Evolutionary conservation across 345 rosid species (phyloP).

Genomic region (Camelina neglecta): DNA sequence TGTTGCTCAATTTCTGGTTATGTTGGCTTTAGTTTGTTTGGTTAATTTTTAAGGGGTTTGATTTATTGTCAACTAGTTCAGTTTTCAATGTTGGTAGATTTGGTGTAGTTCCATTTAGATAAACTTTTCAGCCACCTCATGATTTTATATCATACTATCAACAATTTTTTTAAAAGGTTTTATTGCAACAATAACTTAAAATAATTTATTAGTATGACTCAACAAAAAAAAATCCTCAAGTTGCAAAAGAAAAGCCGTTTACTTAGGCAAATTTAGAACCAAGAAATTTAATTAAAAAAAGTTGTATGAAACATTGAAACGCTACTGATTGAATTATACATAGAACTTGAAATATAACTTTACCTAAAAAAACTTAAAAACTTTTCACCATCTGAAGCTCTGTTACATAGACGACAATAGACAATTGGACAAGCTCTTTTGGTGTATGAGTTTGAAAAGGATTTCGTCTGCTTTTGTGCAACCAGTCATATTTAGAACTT

Average conservation of each 20-base stretch:
- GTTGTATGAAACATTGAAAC: too few relatives aligned
- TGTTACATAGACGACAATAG: constrained; percentile 4
- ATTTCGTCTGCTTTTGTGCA: constrained; percentile 7
- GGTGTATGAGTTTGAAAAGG: background rate
- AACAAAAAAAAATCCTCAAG: background rate
- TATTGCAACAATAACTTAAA: background rate
- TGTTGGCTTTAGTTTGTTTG: background rate
- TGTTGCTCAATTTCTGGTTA: background rate
- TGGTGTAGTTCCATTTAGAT: constrained; percentile 3
- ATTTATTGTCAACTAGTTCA: background rate
- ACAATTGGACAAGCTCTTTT: background rate
- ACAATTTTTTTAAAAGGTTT: background rate
- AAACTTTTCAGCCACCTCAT: background rate
- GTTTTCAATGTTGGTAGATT: background rate
- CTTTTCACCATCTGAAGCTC: background rate
- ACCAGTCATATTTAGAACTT: constrained; percentile 15
- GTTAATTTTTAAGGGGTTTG: background rate
- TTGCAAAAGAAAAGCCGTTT: background rate
- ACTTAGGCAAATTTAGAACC: background rate
- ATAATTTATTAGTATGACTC: background rate
- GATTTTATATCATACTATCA: background rate
- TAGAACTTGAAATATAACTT: background rate
- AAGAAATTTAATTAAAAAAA: too few relatives aligned
- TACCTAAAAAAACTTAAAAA: background rate
- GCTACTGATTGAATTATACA: too few relatives aligned